Evolutionary conservation across 1,284 basidiomycete species (phyloP), one percentile per base, ranked within the genome.

Genomic region (Moesziomyces antarcticus): DNA sequence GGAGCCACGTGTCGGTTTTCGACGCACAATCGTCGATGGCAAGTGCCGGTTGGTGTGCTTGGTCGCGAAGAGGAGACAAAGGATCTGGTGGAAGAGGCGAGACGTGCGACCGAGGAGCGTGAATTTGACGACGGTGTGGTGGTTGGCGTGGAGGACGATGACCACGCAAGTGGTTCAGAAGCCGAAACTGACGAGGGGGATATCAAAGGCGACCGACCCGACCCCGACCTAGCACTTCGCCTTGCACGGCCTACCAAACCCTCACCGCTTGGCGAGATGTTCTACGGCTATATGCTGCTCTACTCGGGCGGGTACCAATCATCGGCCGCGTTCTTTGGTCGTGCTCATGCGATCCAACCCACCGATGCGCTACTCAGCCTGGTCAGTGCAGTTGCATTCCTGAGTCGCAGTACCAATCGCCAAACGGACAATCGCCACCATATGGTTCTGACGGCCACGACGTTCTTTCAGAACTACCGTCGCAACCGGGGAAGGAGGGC

Each of bases 341-440:
- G 94, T 72, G 93, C 93, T 0, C 93, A 92, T 82, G 93, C 94
- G 66, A 88, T 92, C 66, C 91, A 90, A 68, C 91, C 89, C 0
- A 87, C 92, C 27, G 93, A 98, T 82, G 92, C 94, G 0, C 87
- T 97, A 82, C 87, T 97, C 20, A 94, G 91, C 80, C 86, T 99
- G 16, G 89, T 88, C 37, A 87, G 96, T 7, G 91, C 91, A 0
- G 89, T 94, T 41, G 91, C 93, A 0, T 97, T 92, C 46, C 86
- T 96, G 37, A 92, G 93, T 10, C 88, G 96, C 40, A 91, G 93
- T 0, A 93, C 93, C 89, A 93, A 96, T 76, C 88, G 96, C 11
- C 94, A 97, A 82, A 91, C 92, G 7, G 96, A 98, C 85, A 98
- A 99, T 82, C 86, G 94, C 48, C 92, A 97, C 79, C 93, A 96